Evolutionary conservation across 805 yeast genomes (phyloP).

Genomic region (Kodamaea hsintzibuensis): DNA sequence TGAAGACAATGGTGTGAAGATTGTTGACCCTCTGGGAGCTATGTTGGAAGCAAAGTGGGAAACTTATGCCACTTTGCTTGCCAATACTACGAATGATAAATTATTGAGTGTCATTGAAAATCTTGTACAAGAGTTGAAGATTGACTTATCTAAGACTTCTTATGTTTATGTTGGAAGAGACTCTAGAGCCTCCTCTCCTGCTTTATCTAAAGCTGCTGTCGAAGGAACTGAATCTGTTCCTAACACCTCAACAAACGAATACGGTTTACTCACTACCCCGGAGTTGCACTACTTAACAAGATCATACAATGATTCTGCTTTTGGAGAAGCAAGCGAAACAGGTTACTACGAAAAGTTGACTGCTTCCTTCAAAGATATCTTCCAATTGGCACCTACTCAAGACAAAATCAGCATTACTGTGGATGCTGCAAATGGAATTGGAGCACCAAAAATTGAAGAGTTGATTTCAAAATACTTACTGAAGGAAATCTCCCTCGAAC

Average conservation of each 20-base stretch:
- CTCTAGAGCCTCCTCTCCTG: constrained; percentile 81
- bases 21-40: constrained; percentile 91
- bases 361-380: constrained; percentile 50
- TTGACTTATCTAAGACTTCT: constrained; percentile 46
- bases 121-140: constrained; percentile 42
- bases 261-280: constrained; percentile 85
- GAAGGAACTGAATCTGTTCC: constrained; percentile 60
- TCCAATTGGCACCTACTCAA: constrained; percentile 19
- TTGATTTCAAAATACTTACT: constrained; percentile 45
- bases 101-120: constrained; percentile 40
- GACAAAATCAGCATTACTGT: constrained; percentile 53
- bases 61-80: constrained; percentile 70
- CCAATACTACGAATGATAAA: constrained; percentile 59
- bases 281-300: constrained; percentile 88
- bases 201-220: constrained; percentile 55
- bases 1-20: constrained; percentile 48
- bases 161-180: constrained; percentile 76
- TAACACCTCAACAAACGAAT: constrained; percentile 47
- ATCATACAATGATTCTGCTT: constrained; percentile 61
- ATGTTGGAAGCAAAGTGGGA: constrained; percentile 91
- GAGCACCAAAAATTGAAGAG: constrained; percentile 68
- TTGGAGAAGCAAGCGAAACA: constrained; percentile 61
- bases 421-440: constrained; percentile 97
- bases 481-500: constrained; percentile 39
- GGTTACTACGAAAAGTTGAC: constrained; percentile 73